These are phyloP conservation scores for Dionaea muscipula DNA, from an alignment of 179 eudicot genomes.

Conservation along the genomic window DNA sequence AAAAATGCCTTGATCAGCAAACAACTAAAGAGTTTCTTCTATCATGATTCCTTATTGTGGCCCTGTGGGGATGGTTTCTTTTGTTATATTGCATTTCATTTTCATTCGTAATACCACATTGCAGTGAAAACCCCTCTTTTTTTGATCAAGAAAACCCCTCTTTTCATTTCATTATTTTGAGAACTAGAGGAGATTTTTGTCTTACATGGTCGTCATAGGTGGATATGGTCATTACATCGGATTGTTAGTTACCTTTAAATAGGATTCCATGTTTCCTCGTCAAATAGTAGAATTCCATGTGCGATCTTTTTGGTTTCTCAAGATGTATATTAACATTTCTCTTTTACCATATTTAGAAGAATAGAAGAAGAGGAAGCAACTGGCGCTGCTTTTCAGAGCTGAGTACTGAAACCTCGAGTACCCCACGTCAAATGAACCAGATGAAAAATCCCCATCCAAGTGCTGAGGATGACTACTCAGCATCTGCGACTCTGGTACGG, in stretches of 20 bases:
- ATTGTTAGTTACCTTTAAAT: neutral
- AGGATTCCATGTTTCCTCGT: neutral
- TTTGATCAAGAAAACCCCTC: neutral
- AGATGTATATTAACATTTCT: too few relatives aligned
- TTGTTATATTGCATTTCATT: neutral
- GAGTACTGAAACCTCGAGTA: too few relatives aligned
- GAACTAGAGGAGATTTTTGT: neutral
- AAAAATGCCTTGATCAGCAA: too few relatives aligned
- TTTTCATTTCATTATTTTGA: neutral
- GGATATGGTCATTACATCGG: neutral
- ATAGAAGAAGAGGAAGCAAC: too few relatives aligned
- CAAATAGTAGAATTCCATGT: neutral
- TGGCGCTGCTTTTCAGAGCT: too few relatives aligned
- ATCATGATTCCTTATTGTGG: too few relatives aligned
- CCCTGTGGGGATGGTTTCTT: too few relatives aligned
- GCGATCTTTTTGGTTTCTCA: too few relatives aligned
- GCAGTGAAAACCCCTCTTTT: too few relatives aligned
- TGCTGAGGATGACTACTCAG: conserved; percentile 35
- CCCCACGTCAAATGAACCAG: neutral
- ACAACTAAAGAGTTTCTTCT: too few relatives aligned
- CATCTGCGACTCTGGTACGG: conserved; percentile 39
- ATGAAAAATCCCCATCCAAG: conserved; percentile 5
- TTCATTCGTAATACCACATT: neutral
- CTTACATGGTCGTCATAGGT: neutral
- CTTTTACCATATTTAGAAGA: too few relatives aligned